Percentiles rank a stretch among this genome's conserved stretches.
phyloP scores from a whole-genome alignment of 495 filamentous ascomycete species.

The Letharia columbiana region DNA sequence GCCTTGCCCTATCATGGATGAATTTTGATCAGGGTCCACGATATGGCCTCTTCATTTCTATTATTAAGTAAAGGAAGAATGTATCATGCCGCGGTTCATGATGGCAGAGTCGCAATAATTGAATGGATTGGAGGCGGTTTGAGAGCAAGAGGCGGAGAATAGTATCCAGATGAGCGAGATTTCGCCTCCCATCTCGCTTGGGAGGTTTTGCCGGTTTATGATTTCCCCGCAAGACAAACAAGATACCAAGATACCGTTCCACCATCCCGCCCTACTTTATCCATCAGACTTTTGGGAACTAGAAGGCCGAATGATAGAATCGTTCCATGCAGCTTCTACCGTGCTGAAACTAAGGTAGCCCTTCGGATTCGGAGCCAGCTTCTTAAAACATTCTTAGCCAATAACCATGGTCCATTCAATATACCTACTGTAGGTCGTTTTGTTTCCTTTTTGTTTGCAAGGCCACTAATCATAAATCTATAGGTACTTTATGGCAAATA shows the following conservation, averaged over 20 bases:
- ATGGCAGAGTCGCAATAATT: background rate
- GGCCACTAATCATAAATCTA: too few species aligned
- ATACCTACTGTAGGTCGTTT: too few species aligned
- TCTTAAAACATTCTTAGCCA: too few species aligned
- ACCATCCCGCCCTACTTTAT: background rate
- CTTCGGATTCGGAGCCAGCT: too few species aligned
- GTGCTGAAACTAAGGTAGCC: background rate
- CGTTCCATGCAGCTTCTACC: conserved; percentile 15
- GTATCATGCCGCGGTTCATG: background rate
- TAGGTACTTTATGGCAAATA: too few species aligned
- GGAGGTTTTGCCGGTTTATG: conserved; percentile 7
- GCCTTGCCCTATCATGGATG: conserved; percentile 12
- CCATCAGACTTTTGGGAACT: background rate
- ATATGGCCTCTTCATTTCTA: conserved; percentile 9
- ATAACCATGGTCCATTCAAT: too few species aligned
- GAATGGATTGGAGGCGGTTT: too few species aligned
- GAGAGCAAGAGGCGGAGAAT: background rate
- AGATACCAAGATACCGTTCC: background rate
- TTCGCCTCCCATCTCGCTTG: background rate
- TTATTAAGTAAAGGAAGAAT: background rate
- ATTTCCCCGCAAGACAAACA: conserved; percentile 4
- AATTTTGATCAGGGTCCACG: background rate
- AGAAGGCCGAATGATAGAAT: conserved; percentile 4
- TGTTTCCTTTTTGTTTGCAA: too few species aligned
- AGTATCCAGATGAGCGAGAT: background rate